Evolutionary conservation across 768 basidiomycete species (phyloP).

Genomic region (Botryobasidium botryosum): DNA sequence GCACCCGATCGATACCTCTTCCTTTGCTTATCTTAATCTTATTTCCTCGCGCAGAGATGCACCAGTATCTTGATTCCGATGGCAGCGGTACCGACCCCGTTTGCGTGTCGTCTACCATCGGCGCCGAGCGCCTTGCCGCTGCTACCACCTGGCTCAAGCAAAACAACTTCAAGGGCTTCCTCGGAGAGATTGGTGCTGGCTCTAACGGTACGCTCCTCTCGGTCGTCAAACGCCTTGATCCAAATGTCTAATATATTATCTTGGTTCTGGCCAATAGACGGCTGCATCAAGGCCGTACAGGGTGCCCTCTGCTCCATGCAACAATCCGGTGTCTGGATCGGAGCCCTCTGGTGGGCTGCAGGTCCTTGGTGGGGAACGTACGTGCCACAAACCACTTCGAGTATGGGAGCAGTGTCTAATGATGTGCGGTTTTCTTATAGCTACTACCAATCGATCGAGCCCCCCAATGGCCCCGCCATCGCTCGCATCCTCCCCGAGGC

Average conservation of each 20-base stretch:
- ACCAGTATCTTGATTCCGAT: constrained; percentile 53
- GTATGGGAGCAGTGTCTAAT: too few relatives aligned
- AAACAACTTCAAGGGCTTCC: constrained; percentile 43
- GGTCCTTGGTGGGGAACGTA: too few relatives aligned
- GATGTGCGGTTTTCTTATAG: too few relatives aligned
- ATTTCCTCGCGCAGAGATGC: too few relatives aligned
- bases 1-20: too few relatives aligned
- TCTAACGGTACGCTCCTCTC: constrained; percentile 18
- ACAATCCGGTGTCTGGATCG: constrained; percentile 38
- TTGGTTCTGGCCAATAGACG: constrained; percentile 12
- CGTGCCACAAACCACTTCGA: too few relatives aligned
- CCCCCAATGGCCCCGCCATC: constrained; percentile 38
- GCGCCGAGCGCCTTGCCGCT: constrained; percentile 35
- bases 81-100: constrained; percentile 32
- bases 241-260: background rate
- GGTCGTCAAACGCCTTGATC: too few relatives aligned
- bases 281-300: constrained; percentile 32
- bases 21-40: too few relatives aligned
- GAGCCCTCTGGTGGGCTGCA: constrained; percentile 38
- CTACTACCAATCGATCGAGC: constrained; percentile 21
- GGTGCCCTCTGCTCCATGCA: constrained; percentile 44
- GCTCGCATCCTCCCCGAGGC: constrained; percentile 37
- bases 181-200: constrained; percentile 44
- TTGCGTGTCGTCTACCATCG: constrained; percentile 45
- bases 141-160: constrained; percentile 43